phyloP scores from a whole-genome alignment of 306 rosid genomes.

The Quillaja saponaria region DNA sequence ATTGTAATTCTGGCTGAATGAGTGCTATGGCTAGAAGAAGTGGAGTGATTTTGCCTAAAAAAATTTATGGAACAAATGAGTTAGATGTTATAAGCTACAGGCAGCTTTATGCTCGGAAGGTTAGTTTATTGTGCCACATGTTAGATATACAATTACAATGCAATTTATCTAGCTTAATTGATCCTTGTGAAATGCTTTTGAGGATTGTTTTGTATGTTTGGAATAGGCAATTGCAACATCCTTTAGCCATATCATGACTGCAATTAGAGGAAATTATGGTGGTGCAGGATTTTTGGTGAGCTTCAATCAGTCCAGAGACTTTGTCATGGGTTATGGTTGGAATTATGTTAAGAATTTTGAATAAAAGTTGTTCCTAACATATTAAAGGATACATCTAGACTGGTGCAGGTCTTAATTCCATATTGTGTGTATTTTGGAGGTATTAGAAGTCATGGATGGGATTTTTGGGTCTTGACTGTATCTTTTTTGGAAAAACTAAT shows the following conservation, averaged over 20 bases:
- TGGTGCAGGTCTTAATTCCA: too few species aligned
- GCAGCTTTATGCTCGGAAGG: neutral
- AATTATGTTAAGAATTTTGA: too few species aligned
- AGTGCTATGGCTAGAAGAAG: neutral
- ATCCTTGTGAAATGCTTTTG: conserved; percentile 7
- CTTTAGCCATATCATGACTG: conserved; percentile 75
- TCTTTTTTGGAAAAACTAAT: too few species aligned
- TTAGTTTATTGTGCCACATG: too few species aligned
- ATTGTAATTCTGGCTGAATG: conserved; percentile 1
- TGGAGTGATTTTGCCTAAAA: neutral
- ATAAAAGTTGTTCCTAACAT: too few species aligned
- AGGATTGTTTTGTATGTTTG: conserved; percentile 27
- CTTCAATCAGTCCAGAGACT: too few species aligned
- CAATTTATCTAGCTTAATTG: conserved; percentile 13
- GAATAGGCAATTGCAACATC: conserved; percentile 71
- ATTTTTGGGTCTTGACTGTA: too few species aligned
- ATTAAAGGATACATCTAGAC: too few species aligned
- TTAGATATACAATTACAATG: neutral
- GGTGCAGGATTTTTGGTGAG: too few species aligned
- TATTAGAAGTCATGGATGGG: too few species aligned
- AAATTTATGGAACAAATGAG: neutral
- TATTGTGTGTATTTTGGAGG: too few species aligned
- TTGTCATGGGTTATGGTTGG: too few species aligned
- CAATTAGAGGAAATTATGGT: conserved; percentile 77
- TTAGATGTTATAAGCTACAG: conserved; percentile 1